phyloP scores from a whole-genome alignment of 257 asterid genomes.

The Solanum bulbocastanum region DNA sequence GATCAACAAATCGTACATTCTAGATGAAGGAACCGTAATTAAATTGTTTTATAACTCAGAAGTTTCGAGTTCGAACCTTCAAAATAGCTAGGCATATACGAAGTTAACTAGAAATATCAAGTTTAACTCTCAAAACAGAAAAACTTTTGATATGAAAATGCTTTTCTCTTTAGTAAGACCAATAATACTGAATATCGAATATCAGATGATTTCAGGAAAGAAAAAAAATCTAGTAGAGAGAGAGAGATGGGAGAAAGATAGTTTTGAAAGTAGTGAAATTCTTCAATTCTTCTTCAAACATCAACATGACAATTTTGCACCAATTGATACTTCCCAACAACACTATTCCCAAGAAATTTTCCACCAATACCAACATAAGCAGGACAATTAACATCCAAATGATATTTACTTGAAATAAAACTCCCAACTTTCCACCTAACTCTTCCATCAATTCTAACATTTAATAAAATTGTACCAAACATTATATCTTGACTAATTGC shows the following conservation, averaged over 20 bases:
- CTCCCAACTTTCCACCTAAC: slow-evolving; percentile 77
- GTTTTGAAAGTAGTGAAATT: not conserved
- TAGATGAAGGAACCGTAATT: not conserved
- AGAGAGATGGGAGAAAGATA: not conserved
- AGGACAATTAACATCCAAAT: slow-evolving; percentile 56
- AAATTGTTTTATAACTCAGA: not conserved
- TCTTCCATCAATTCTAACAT: slow-evolving; percentile 39
- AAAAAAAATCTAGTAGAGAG: not conserved
- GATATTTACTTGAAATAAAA: slow-evolving; percentile 46
- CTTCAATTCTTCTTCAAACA: slow-evolving; percentile 10
- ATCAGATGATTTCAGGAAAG: not conserved
- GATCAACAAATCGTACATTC: not conserved
- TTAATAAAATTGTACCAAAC: slow-evolving; percentile 37
- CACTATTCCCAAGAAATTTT: not conserved
- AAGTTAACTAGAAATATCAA: not conserved
- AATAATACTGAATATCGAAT: not conserved
- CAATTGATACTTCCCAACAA: slow-evolving; percentile 35
- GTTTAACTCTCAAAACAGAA: not conserved
- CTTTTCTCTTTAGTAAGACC: not conserved
- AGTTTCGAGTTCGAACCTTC: not conserved
- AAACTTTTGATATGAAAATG: not conserved
- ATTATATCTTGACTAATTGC: slow-evolving; percentile 27
- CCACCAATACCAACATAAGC: slow-evolving; percentile 52
- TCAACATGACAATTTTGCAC: slow-evolving; percentile 47
- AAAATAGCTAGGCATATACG: not conserved